phyloP scores from a whole-genome alignment of 768 basidiomycete species.

The Leccinum variicolor region DNA sequence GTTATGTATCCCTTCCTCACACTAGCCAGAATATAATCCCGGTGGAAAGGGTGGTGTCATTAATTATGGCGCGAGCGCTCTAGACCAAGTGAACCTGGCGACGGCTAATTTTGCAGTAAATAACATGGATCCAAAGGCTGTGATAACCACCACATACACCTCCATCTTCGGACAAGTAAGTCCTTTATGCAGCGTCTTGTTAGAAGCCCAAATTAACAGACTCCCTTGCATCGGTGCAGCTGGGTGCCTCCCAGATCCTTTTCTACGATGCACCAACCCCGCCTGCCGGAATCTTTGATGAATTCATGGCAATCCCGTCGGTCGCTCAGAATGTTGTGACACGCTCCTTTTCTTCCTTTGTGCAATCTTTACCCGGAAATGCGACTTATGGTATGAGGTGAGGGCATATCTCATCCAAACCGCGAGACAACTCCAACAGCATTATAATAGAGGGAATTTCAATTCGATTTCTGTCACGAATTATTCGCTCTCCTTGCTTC shows the following conservation, averaged over 20 bases:
- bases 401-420: neutral
- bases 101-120: constrained; percentile 20
- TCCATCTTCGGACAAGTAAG: constrained; percentile 1
- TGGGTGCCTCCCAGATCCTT: constrained; percentile 30
- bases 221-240: neutral
- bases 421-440: neutral
- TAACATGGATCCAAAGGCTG: constrained; percentile 22
- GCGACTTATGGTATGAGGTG: constrained; percentile 1
- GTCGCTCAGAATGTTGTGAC: constrained; percentile 5
- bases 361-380: constrained; percentile 1
- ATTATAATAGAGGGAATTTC: constrained; percentile 1
- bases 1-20: constrained; percentile 7
- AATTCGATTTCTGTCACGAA: neutral
- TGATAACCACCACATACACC: constrained; percentile 44
- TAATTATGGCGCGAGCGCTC: constrained; percentile 13
- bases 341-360: constrained; percentile 14
- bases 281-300: constrained; percentile 20
- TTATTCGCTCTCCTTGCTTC: constrained; percentile 8
- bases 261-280: constrained; percentile 51
- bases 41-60: constrained; percentile 48
- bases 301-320: constrained; percentile 21
- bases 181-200: no score
- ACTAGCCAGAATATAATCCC: neutral
- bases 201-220: neutral
- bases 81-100: constrained; percentile 15